Percentiles rank a stretch among this genome's conserved stretches.
Evolutionary conservation across 1,284 basidiomycete genomes (phyloP).

Genomic region (Pterulicium gracile): DNA sequence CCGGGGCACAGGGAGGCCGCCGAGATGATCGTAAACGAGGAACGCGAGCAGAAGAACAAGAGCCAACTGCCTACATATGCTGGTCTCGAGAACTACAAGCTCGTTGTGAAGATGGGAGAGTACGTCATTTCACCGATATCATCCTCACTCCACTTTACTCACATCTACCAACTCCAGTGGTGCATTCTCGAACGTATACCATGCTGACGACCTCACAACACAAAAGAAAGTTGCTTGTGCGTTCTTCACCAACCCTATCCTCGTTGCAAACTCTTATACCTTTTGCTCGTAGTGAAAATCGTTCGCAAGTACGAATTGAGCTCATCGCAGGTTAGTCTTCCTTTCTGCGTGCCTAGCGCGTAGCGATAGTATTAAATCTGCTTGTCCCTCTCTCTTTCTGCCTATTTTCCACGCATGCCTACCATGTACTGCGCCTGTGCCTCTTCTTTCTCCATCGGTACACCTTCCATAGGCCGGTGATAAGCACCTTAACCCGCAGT

Average conservation of each 20-base stretch:
- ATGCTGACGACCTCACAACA: constrained; percentile 72
- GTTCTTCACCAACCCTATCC: constrained; percentile 14
- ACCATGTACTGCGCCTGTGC: constrained; percentile 13
- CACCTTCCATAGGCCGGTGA: constrained; percentile 63
- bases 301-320: constrained; percentile 96
- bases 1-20: constrained; percentile 44
- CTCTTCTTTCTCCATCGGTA: constrained; percentile 16
- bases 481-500: constrained; percentile 85
- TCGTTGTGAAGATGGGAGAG: constrained; percentile 95
- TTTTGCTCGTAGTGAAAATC: constrained; percentile 74
- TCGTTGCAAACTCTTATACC: constrained; percentile 8
- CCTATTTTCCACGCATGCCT: constrained; percentile 16
- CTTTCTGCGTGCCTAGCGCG: constrained; percentile 11
- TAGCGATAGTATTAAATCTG: constrained; percentile 12
- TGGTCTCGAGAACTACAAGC: constrained; percentile 75
- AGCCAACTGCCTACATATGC: constrained; percentile 74
- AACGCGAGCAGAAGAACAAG: constrained; percentile 54
- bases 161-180: constrained; percentile 46
- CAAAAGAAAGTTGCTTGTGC: constrained; percentile 81
- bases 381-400: constrained; percentile 16
- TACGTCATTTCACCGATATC: constrained; percentile 29
- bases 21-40: constrained; percentile 71
- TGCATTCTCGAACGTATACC: constrained; percentile 98
- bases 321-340: constrained; percentile 80
- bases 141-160: constrained; percentile 12